phyloP scores from a whole-genome alignment of 768 basidiomycete genomes.

The Termitomyces sp. region DNA sequence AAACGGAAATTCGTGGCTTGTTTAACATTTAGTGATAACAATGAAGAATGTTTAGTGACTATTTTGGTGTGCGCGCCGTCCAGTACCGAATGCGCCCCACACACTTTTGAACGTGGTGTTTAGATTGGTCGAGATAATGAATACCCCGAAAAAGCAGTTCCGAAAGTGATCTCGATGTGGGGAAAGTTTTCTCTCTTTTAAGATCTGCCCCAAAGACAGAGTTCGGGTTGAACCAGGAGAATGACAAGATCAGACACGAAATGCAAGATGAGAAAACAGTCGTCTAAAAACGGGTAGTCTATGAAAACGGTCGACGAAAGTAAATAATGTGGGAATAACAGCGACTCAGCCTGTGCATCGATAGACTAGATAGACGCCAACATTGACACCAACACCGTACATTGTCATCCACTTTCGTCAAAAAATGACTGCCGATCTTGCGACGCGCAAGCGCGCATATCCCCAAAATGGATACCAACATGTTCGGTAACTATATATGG shows the following conservation, averaged over 20 bases:
- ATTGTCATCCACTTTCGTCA: background rate
- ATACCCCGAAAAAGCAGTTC: no score
- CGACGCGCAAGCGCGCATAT: background rate
- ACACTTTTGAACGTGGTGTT: background rate
- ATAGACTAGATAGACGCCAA: background rate
- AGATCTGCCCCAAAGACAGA: no score
- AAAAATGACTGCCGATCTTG: background rate
- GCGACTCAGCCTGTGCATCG: background rate
- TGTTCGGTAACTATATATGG: background rate
- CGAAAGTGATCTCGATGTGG: no score
- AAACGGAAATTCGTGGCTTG: no score
- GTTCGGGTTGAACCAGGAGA: background rate
- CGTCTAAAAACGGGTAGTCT: background rate
- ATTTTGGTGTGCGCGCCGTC: no score
- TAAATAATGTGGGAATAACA: background rate
- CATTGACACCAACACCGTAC: background rate
- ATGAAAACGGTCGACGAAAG: background rate
- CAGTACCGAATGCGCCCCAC: background rate
- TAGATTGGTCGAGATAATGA: background rate
- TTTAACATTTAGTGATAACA: background rate
- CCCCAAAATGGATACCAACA: background rate
- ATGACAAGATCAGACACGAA: background rate
- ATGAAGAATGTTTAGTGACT: background rate
- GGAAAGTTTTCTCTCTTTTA: no score
- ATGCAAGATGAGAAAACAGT: no score